Evolutionary conservation across 305 asterid species (phyloP).

Genomic region (Fraxinus paxiana): DNA sequence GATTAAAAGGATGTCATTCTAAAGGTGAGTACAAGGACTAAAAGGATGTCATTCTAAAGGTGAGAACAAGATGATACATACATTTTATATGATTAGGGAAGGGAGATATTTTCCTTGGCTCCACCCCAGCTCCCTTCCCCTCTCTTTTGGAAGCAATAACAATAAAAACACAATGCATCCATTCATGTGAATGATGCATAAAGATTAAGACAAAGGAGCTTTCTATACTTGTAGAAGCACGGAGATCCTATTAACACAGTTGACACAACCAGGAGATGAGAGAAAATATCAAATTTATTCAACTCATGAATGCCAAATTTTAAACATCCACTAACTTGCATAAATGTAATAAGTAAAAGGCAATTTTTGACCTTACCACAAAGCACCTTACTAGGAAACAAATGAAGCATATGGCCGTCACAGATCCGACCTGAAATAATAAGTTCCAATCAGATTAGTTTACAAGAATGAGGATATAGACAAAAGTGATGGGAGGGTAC

Average conservation of each 20-base stretch:
- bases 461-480: background rate
- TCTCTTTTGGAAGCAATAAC: background rate
- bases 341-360: conserved; percentile 9
- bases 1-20: background rate
- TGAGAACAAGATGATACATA: background rate
- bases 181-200: background rate
- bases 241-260: background rate
- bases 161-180: background rate
- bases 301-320: background rate
- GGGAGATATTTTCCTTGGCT: background rate
- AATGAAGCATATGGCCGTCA: conserved; percentile 85
- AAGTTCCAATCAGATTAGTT: conserved; percentile 21
- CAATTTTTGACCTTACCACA: conserved; percentile 50
- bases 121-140: background rate
- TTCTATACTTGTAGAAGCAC: background rate
- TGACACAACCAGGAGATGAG: background rate
- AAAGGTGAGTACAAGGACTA: background rate
- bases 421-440: conserved; percentile 83
- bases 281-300: background rate
- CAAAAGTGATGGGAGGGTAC: background rate
- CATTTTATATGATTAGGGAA: background rate
- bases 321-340: background rate
- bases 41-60: background rate
- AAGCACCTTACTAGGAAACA: conserved; percentile 87
- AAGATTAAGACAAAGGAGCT: background rate